These are phyloP conservation scores for Ceratobasidium sp. DNA, from an alignment of 1,284 basidiomycete species.

Conservation along the genomic window DNA sequence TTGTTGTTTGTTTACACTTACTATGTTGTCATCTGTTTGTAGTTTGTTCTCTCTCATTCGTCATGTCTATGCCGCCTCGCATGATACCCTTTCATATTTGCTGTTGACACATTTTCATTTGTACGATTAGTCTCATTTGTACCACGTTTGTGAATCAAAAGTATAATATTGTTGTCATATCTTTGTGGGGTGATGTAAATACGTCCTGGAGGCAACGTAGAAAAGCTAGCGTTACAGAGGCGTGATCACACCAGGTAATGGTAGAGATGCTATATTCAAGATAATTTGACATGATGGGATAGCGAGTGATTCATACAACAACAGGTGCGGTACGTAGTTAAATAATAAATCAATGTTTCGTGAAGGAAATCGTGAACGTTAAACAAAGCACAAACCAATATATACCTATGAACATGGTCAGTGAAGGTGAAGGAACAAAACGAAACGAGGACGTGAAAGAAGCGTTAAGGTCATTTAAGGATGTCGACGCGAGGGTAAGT, in stretches of 20 bases:
- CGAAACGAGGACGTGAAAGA: neutral
- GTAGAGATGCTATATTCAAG: neutral
- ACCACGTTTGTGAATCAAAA: no score
- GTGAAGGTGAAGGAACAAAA: neutral
- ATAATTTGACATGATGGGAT: neutral
- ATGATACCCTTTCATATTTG: no score
- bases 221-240: no score
- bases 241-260: no score
- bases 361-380: neutral
- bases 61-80: no score
- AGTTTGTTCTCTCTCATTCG: neutral
- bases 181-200: no score
- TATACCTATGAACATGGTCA: neutral
- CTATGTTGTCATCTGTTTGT: neutral
- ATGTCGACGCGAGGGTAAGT: constrained; percentile 34
- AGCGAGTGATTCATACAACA: constrained; percentile 12
- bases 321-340: neutral
- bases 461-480: constrained; percentile 1
- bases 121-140: no score
- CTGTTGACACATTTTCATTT: no score
- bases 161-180: no score
- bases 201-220: no score
- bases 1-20: neutral
- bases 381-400: neutral
- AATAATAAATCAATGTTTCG: constrained; percentile 26